Base-by-base conservation (phyloP, 116 monocot genomes). In the Papilionanthe hybrid region DNA sequence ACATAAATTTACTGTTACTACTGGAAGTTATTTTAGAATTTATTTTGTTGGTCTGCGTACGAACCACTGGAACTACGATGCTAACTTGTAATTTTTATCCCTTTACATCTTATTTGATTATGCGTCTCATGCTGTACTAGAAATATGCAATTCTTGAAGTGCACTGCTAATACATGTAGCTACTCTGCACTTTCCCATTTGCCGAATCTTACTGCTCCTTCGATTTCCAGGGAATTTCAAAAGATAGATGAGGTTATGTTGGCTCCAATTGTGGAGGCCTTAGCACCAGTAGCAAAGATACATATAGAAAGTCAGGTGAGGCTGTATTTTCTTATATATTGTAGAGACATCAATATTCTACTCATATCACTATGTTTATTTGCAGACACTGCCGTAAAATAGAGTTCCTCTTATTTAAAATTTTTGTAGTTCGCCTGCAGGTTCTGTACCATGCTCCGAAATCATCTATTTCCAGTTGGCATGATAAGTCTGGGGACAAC, bases 391-490 rank as follows among this genome's bases (percentile, higher is more conserved):
- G 1, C 23, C 9, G 63, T 20, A 63, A 53, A 53, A 65, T 17
- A 37, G 29, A 0, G 69, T 69, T 42, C 10, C 18, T 77, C 29
- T 71, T 2, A 76, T 28, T 79, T 82, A 19, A 44, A 72, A 49
- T 60, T 7, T 25, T 50, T 72, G 17, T 50, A 10, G 4, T 81
- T 55, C 42, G 4, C 83, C 79, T 37, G 29, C 87, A 97, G 97
- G 94, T 94, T 83, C 77, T 97, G 57, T 91, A 94, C 83, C 92
- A 97, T 83, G 87, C 92, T 68, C 94, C 91, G 58, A 97, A 97
- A 81, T 88, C 94, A 66, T 86, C 94, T 13, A 80, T 83, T 48
- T 97, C 94, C 78, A 79, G 77, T 42, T 91, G 91, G 94, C 91
- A 92, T 80, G 79, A 85, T n/a, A 88, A 88, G 5, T 79, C 88